These are phyloP conservation scores for Xylaria telfairii DNA, from an alignment of 495 filamentous ascomycete species.

Conservation along the genomic window DNA sequence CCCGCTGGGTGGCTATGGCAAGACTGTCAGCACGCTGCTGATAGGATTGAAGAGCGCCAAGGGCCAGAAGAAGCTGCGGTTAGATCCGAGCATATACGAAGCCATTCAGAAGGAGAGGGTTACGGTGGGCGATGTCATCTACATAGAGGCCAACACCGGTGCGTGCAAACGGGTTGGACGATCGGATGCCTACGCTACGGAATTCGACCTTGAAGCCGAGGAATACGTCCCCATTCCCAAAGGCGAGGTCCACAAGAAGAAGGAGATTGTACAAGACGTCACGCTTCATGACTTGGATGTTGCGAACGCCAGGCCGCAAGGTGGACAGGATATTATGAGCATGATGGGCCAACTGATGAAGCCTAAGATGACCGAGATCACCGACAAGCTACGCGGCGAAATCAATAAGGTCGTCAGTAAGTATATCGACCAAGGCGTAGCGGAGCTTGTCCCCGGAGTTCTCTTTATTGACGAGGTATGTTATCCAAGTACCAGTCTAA, in stretches of 20 bases:
- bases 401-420: slow-evolving; percentile 99
- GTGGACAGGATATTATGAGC: slow-evolving; percentile 98
- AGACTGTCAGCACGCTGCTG: slow-evolving; percentile 88
- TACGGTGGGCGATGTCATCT: slow-evolving; percentile 94
- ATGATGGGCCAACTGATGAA: slow-evolving; percentile 99
- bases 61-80: slow-evolving; percentile 93
- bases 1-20: slow-evolving; percentile 92
- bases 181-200: slow-evolving; percentile 94
- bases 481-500: background rate
- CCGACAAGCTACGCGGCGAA: slow-evolving; percentile 90
- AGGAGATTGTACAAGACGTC: slow-evolving; percentile 99
- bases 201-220: slow-evolving; percentile 97
- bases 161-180: slow-evolving; percentile 95
- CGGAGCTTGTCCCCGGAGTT: slow-evolving; percentile 94
- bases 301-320: slow-evolving; percentile 91
- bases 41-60: slow-evolving; percentile 89
- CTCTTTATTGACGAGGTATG: slow-evolving; percentile 97
- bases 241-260: slow-evolving; percentile 99
- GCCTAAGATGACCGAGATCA: slow-evolving; percentile 98
- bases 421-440: slow-evolving; percentile 98
- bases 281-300: slow-evolving; percentile 96
- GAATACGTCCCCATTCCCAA: slow-evolving; percentile 99
- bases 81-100: slow-evolving; percentile 98
- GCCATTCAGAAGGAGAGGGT: slow-evolving; percentile 98
- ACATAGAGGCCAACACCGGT: slow-evolving; percentile 98